These are phyloP conservation scores for Vaucheria bursata DNA, from an alignment of 352 stramenopile species.

Conservation along the genomic window DNA sequence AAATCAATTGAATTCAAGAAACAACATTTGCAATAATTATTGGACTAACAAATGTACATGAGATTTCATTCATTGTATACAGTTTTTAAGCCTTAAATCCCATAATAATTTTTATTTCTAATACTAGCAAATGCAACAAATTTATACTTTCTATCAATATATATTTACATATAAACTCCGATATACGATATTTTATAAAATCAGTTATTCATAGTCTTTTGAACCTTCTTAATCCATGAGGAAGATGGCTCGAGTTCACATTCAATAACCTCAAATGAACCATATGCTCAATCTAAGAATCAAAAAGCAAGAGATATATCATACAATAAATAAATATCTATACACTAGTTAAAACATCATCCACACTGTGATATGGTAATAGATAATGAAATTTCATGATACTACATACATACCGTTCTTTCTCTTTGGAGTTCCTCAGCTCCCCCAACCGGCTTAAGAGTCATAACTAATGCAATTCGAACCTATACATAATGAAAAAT, in stretches of 20 bases:
- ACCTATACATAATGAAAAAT: slow-evolving; percentile 5
- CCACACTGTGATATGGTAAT: neutral
- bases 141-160: too few species aligned
- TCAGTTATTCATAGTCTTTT: too few species aligned
- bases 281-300: neutral
- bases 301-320: neutral
- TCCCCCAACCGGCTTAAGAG: slow-evolving; percentile 17
- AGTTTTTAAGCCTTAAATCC: too few species aligned
- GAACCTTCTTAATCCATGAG: slow-evolving; percentile 30
- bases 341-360: neutral
- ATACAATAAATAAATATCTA: neutral
- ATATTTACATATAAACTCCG: too few species aligned
- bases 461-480: slow-evolving; percentile 35
- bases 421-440: slow-evolving; percentile 39
- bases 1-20: too few species aligned
- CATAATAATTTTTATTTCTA: too few species aligned
- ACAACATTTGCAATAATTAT: too few species aligned
- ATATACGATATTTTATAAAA: too few species aligned
- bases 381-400: neutral
- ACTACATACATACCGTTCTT: slow-evolving; percentile 15
- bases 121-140: too few species aligned
- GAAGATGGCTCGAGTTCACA: slow-evolving; percentile 41
- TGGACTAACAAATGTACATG: too few species aligned
- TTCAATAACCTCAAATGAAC: slow-evolving; percentile 35
- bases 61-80: too few species aligned